phyloP scores from a whole-genome alignment of 331 rosid genomes.

The Pyracantha coccinea region DNA sequence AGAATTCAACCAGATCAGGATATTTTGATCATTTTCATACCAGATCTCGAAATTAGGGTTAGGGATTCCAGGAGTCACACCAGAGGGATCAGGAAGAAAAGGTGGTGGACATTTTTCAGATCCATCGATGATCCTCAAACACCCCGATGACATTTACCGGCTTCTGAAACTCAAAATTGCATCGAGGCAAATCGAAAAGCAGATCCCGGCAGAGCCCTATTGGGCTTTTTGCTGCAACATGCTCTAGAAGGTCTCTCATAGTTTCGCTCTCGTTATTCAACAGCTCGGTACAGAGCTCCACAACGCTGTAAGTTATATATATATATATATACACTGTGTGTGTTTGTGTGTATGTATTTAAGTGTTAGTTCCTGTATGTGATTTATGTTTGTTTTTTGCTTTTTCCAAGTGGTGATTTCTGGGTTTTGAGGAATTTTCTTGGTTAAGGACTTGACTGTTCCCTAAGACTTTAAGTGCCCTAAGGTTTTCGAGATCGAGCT shows the following conservation, averaged over 20 bases:
- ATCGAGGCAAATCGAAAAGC: constrained; percentile 70
- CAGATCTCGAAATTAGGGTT: no score
- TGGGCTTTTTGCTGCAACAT: constrained; percentile 82
- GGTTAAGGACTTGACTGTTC: not conserved
- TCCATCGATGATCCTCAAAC: constrained; percentile 23
- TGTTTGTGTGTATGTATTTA: not conserved
- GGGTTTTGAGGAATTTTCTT: not conserved
- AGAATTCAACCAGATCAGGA: no score
- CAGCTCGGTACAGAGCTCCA: constrained; percentile 81
- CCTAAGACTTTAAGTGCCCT: constrained; percentile 59
- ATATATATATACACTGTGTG: not conserved
- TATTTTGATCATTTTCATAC: no score
- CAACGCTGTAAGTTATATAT: constrained; percentile 58
- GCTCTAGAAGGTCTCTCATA: constrained; percentile 92
- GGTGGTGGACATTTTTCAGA: no score
- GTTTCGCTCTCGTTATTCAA: constrained; percentile 84
- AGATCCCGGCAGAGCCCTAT: constrained; percentile 86
- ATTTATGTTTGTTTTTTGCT: no score
- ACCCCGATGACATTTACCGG: constrained; percentile 84
- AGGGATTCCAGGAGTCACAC: no score
- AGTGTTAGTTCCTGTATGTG: not conserved
- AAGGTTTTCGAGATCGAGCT: constrained; percentile 40
- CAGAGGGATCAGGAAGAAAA: no score
- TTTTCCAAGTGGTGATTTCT: not conserved
- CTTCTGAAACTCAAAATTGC: constrained; percentile 79